These are phyloP conservation scores for Phytopythium litorale DNA, from an alignment of 352 stramenopile genomes.

Conservation along the genomic window DNA sequence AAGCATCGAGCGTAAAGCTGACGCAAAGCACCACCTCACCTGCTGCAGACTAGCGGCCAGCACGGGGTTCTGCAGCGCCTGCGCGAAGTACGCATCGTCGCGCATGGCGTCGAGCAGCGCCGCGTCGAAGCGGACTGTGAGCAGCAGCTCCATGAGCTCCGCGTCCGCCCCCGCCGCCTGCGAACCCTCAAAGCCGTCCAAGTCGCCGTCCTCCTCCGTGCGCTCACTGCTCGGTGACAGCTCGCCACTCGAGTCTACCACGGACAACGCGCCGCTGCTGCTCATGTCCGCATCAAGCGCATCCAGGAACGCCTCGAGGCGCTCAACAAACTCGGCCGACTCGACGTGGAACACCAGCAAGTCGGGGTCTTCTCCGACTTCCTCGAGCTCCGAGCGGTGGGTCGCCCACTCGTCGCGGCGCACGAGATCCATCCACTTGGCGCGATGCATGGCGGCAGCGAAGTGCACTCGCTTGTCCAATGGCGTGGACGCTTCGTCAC, in stretches of 20 bases:
- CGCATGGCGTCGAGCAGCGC: slow-evolving; percentile 59
- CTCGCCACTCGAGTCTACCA: not conserved
- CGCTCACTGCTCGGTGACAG: not conserved
- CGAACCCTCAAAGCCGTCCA: slow-evolving; percentile 9
- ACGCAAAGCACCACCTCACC: slow-evolving; percentile 16
- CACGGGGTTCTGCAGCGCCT: slow-evolving; percentile 40
- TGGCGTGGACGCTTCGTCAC: not conserved
- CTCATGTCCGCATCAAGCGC: slow-evolving; percentile 11
- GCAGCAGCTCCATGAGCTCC: slow-evolving; percentile 40
- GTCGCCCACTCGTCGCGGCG: slow-evolving; percentile 23
- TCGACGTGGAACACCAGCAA: slow-evolving; percentile 66
- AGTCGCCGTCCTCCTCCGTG: not conserved
- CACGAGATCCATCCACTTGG: slow-evolving; percentile 22
- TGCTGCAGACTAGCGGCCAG: slow-evolving; percentile 63
- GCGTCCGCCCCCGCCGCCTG: slow-evolving; percentile 10
- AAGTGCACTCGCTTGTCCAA: slow-evolving; percentile 40
- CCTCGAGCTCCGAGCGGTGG: slow-evolving; percentile 36
- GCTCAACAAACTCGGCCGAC: slow-evolving; percentile 31
- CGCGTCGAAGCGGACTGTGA: slow-evolving; percentile 40
- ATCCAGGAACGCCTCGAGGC: slow-evolving; percentile 34
- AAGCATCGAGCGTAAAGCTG: not conserved
- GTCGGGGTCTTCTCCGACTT: slow-evolving; percentile 65
- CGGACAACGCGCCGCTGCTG: not conserved
- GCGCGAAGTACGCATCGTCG: slow-evolving; percentile 48
- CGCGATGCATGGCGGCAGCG: slow-evolving; percentile 16